Conservation (phyloP, 2,329 filamentous ascomycete species). For the Cyanodermella asteris region DNA sequence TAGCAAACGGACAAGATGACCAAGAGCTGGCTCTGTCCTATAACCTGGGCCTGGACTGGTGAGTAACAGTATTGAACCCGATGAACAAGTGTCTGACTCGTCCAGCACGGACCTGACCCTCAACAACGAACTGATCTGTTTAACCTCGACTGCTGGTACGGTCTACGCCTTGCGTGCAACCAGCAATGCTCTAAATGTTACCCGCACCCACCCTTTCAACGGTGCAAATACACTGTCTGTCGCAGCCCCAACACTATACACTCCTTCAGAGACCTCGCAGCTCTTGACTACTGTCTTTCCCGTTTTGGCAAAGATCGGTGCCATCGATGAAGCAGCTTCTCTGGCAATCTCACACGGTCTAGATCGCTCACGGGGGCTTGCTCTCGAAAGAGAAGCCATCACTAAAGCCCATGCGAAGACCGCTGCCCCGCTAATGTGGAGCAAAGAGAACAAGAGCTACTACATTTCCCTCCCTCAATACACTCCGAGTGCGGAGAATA, state of each 20-base stretch:
- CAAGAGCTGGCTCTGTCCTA: constrained; percentile 2
- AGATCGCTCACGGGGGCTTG: constrained; percentile 17
- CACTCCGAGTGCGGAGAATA: constrained; percentile 8
- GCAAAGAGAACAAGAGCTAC: constrained; percentile 18
- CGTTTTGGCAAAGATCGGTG: constrained; percentile 26
- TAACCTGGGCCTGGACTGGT: constrained; percentile 6
- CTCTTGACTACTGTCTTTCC: constrained; percentile 24
- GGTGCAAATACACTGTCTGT: constrained; percentile 19
- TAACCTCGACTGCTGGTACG: constrained; percentile 17
- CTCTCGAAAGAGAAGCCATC: constrained; percentile 22
- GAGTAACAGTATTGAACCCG: too few relatives aligned
- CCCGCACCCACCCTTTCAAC: constrained; percentile 15
- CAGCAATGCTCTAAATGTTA: constrained; percentile 18
- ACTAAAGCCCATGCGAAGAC: constrained; percentile 22
- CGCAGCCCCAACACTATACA: constrained; percentile 20
- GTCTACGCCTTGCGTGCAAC: constrained; percentile 24
- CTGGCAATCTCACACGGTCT: constrained; percentile 19
- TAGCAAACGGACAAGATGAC: constrained; percentile 7
- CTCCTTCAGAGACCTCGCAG: constrained; percentile 15
- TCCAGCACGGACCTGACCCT: constrained; percentile 5
- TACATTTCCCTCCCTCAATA: constrained; percentile 25
- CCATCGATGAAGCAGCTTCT: constrained; percentile 22
- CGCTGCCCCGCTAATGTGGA: constrained; percentile 24
- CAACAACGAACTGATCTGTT: constrained; percentile 12
- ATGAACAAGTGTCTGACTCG: too few relatives aligned